These are phyloP conservation scores for Secale cereale DNA, from an alignment of 176 grass and related monocot species.

Conservation along the genomic window DNA sequence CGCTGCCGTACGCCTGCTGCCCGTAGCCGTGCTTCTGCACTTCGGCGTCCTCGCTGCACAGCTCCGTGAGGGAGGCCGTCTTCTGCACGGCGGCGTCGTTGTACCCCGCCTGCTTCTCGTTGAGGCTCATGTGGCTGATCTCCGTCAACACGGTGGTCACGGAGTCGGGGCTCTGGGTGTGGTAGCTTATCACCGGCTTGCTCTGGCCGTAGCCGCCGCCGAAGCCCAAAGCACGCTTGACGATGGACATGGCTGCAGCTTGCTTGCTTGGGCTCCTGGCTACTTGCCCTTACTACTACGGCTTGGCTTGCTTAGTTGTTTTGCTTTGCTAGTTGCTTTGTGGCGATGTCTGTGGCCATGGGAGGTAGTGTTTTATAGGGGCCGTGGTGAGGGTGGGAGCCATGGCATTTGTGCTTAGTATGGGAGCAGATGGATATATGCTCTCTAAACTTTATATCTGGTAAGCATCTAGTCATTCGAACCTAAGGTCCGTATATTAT, in stretches of 20 bases:
- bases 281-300: neutral
- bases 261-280: neutral
- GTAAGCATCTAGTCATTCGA: neutral
- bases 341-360: neutral
- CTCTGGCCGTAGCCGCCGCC: neutral
- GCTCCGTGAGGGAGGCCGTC: neutral
- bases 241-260: neutral
- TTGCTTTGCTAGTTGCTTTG: neutral
- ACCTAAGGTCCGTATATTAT: too few species aligned
- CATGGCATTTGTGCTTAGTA: neutral
- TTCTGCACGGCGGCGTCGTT: neutral
- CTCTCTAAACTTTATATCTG: slow-evolving; percentile 13
- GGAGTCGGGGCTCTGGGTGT: slow-evolving; percentile 13
- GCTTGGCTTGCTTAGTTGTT: neutral
- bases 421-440: slow-evolving; percentile 2
- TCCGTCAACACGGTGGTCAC: slow-evolving; percentile 38
- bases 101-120: neutral
- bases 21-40: neutral
- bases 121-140: slow-evolving; percentile 29
- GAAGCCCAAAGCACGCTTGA: neutral
- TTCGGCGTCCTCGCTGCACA: neutral
- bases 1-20: neutral
- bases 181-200: slow-evolving; percentile 35
- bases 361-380: slow-evolving; percentile 7
- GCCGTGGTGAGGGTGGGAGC: neutral